These are phyloP conservation scores for Akanthomyces uredinophilus DNA, from an alignment of 2,329 filamentous ascomycete genomes.

Conservation along the genomic window DNA sequence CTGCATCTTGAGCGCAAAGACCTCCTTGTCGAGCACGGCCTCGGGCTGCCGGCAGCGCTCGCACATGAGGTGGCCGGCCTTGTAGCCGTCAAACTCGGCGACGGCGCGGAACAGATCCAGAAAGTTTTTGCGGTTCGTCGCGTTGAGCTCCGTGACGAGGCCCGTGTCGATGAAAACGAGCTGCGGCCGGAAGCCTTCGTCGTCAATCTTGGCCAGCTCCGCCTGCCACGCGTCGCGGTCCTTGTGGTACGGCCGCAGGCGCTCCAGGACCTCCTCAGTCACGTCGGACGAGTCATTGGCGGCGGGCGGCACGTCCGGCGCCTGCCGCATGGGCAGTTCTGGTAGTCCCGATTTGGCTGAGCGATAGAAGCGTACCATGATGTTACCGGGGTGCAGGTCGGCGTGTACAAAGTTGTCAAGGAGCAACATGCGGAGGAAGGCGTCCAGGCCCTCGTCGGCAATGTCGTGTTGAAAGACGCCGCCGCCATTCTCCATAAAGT, in stretches of 20 bases:
- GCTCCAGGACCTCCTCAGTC: slow-evolving; percentile 78
- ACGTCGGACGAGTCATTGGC: slow-evolving; percentile 61
- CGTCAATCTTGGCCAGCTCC: slow-evolving; percentile 71
- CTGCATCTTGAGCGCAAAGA: slow-evolving; percentile 96
- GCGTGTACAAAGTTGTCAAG: slow-evolving; percentile 98
- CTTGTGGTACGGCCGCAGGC: slow-evolving; percentile 66
- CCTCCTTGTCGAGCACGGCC: slow-evolving; percentile 79
- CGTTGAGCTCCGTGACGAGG: slow-evolving; percentile 88
- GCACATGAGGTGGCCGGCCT: slow-evolving; percentile 91
- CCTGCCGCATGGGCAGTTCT: slow-evolving; percentile 23
- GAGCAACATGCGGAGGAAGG: slow-evolving; percentile 92
- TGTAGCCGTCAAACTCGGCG: slow-evolving; percentile 95
- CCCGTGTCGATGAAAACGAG: slow-evolving; percentile 97
- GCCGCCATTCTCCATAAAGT: slow-evolving; percentile 86
- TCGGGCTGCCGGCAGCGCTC: slow-evolving; percentile 90
- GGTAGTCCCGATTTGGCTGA: slow-evolving; percentile 63
- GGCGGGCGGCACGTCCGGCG: slow-evolving; percentile 28
- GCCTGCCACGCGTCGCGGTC: slow-evolving; percentile 66
- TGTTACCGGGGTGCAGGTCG: slow-evolving; percentile 94
- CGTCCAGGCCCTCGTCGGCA: slow-evolving; percentile 88
- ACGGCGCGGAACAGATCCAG: slow-evolving; percentile 92
- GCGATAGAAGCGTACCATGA: slow-evolving; percentile 98
- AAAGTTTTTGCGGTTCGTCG: slow-evolving; percentile 81
- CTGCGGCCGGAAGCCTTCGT: slow-evolving; percentile 86
- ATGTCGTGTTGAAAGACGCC: slow-evolving; percentile 93